These are phyloP conservation scores for Pleurozium schreberi DNA, from an alignment of 225 moss, liverwort and hornwort genomes.

Conservation along the genomic window DNA sequence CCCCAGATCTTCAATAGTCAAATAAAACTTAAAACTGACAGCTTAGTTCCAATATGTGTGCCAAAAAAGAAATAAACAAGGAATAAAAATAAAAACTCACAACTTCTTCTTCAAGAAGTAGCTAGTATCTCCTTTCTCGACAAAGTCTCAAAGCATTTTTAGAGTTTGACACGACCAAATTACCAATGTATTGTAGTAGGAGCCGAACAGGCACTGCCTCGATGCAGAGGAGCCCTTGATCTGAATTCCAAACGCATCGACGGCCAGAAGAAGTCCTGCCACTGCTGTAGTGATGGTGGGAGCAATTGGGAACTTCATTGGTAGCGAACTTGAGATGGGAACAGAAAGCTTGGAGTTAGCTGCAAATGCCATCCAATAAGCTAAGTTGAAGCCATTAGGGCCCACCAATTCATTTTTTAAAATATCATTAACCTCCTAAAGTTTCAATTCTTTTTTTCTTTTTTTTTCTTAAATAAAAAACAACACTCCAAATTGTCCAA, in stretches of 20 bases:
- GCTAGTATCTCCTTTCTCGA: background rate
- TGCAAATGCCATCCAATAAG: too few relatives aligned
- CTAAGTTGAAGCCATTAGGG: background rate
- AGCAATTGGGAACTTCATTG: background rate
- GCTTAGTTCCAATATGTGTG: background rate
- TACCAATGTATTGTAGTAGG: too few relatives aligned
- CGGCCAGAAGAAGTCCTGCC: background rate
- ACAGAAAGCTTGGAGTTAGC: background rate
- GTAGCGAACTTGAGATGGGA: background rate
- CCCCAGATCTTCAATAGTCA: background rate
- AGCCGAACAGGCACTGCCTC: background rate
- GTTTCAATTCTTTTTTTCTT: background rate
- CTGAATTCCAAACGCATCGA: background rate
- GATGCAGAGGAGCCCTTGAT: background rate
- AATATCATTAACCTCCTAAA: too few relatives aligned
- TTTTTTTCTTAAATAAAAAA: background rate
- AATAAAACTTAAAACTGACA: background rate
- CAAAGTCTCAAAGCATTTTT: background rate
- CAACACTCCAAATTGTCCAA: background rate
- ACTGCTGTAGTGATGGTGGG: background rate
- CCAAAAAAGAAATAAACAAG: background rate
- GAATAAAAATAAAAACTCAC: background rate
- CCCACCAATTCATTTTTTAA: background rate
- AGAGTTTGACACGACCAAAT: background rate
- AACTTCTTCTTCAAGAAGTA: background rate